These are phyloP conservation scores for Podochytrium sp. DNA, from an alignment of 192 early-diverging fungal species.

Conservation along the genomic window DNA sequence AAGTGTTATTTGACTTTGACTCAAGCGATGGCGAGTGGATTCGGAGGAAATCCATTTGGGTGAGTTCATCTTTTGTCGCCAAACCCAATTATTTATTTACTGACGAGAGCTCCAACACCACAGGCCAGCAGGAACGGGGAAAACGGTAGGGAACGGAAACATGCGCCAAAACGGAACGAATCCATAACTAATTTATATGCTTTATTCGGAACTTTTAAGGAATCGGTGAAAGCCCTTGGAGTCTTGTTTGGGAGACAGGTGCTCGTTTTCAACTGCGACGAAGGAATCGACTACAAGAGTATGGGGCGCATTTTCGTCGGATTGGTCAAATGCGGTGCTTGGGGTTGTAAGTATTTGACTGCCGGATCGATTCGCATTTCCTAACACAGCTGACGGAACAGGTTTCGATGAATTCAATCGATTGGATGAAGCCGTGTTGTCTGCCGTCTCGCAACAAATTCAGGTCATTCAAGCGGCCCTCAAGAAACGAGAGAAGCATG, in stretches of 20 bases:
- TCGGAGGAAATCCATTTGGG: slow-evolving; percentile 68
- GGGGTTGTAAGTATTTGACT: slow-evolving; percentile 49
- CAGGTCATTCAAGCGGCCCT: slow-evolving; percentile 63
- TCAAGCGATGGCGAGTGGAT: slow-evolving; percentile 64
- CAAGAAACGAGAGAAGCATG: slow-evolving; percentile 40
- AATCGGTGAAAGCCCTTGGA: slow-evolving; percentile 62
- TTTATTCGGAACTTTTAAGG: no score
- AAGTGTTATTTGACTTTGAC: slow-evolving; percentile 66
- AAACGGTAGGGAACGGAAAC: no score
- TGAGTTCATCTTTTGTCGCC: slow-evolving; percentile 1
- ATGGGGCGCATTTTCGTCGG: slow-evolving; percentile 70
- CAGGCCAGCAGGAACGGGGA: slow-evolving; percentile 61
- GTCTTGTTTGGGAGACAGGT: slow-evolving; percentile 63
- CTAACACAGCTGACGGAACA: not conserved
- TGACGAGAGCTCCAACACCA: not conserved
- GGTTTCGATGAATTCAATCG: slow-evolving; percentile 67
- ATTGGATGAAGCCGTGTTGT: slow-evolving; percentile 62
- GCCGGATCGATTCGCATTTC: not conserved
- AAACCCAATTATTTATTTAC: not conserved
- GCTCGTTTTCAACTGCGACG: slow-evolving; percentile 67
- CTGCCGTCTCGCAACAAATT: slow-evolving; percentile 67
- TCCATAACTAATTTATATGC: no score
- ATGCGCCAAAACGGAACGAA: no score
- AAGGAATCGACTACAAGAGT: slow-evolving; percentile 68
- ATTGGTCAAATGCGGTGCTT: slow-evolving; percentile 64